These are phyloP conservation scores for Phytophthora colocasiae DNA, from an alignment of 352 stramenopile species.

Conservation along the genomic window DNA sequence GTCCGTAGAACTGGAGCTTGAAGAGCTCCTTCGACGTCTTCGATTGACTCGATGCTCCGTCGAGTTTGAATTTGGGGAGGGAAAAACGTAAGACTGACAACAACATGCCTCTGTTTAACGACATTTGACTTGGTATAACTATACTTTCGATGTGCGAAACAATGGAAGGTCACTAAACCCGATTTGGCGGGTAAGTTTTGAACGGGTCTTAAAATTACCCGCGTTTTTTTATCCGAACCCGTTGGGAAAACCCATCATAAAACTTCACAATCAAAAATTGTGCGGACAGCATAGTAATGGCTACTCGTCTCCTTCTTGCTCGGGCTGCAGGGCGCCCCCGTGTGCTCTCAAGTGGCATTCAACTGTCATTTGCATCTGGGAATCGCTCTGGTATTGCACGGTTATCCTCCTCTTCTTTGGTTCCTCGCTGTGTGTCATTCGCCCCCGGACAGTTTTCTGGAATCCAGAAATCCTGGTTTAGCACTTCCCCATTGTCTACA, in stretches of 20 bases:
- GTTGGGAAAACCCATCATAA: neutral
- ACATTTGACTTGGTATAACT: neutral
- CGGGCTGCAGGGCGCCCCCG: slow-evolving; percentile 12
- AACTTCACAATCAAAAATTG: slow-evolving; percentile 13
- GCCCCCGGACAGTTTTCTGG: slow-evolving; percentile 13
- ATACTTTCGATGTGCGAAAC: neutral
- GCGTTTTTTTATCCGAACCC: slow-evolving; percentile 29
- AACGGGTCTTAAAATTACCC: slow-evolving; percentile 15
- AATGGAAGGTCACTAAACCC: slow-evolving; percentile 6
- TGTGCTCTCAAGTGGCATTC: neutral
- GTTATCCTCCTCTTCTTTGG: slow-evolving; percentile 2
- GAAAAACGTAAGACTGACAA: slow-evolving; percentile 10
- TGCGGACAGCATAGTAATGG: slow-evolving; percentile 17
- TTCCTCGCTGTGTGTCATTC: slow-evolving; percentile 10
- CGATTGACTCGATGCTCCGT: slow-evolving; percentile 41
- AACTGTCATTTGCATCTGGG: neutral
- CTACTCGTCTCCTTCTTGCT: slow-evolving; percentile 25
- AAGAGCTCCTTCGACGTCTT: slow-evolving; percentile 57
- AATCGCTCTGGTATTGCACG: neutral
- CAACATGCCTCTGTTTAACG: slow-evolving; percentile 15
- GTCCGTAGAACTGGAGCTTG: slow-evolving; percentile 12
- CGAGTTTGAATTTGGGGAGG: slow-evolving; percentile 41
- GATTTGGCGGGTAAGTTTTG: slow-evolving; percentile 5
- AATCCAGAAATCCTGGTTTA: slow-evolving; percentile 24
- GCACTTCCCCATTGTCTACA: slow-evolving; percentile 11